Evolutionary conservation across 2,329 filamentous ascomycete genomes (phyloP).

Genomic region (Ceratocystis cacaofunesta): DNA sequence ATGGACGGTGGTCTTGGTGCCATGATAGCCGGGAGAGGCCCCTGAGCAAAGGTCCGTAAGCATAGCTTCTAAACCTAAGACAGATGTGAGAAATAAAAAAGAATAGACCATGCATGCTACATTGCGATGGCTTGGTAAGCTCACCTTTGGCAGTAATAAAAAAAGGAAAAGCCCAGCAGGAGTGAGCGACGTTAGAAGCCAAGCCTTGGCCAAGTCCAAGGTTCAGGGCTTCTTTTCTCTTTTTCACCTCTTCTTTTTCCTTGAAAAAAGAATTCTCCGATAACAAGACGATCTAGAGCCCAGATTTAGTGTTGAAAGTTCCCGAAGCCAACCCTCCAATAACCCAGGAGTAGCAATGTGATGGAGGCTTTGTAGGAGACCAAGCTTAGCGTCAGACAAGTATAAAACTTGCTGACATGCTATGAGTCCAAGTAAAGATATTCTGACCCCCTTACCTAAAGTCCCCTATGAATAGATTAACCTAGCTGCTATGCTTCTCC

Average conservation of each 20-base stretch:
- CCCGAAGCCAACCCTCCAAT: background rate
- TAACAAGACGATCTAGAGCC: background rate
- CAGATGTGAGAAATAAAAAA: too few relatives aligned
- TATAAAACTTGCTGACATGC: background rate
- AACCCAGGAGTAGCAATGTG: background rate
- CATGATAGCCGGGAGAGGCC: background rate
- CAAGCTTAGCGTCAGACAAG: background rate
- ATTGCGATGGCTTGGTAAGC: too few relatives aligned
- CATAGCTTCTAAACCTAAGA: too few relatives aligned
- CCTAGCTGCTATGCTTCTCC: background rate
- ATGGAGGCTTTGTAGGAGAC: background rate
- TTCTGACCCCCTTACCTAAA: background rate
- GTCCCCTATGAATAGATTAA: too few relatives aligned
- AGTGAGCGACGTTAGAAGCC: background rate
- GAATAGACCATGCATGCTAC: too few relatives aligned
- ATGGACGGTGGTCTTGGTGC: background rate
- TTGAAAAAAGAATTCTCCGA: background rate
- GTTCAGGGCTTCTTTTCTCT: constrained; percentile 1
- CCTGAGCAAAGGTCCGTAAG: too few relatives aligned
- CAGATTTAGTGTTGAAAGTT: background rate
- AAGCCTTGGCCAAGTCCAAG: constrained; percentile 1
- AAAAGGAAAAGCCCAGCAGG: background rate
- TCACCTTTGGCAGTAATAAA: background rate
- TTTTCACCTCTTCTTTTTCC: background rate
- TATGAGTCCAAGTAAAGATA: background rate